phyloP scores from a whole-genome alignment of 2,329 filamentous ascomycete species.

The Aspergillus novoparasiticus region DNA sequence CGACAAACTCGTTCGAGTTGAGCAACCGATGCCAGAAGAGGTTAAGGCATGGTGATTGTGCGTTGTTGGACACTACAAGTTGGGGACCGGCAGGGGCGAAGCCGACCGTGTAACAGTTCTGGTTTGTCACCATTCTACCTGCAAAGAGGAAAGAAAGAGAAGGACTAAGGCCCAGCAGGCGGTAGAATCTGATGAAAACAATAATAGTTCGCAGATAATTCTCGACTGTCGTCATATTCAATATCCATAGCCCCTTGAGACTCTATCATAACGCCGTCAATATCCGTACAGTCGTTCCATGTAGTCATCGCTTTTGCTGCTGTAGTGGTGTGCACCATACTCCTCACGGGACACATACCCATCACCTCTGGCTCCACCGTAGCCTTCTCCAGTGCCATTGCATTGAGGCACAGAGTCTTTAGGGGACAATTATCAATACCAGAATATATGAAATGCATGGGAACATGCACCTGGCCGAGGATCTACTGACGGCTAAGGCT shows the following conservation, averaged over 20 bases:
- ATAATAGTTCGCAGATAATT: neutral
- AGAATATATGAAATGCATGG: conserved; percentile 5
- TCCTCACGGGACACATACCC: conserved; percentile 13
- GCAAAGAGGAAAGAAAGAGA: neutral
- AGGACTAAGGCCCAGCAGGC: neutral
- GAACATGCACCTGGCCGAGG: neutral
- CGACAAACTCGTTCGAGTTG: conserved; percentile 65
- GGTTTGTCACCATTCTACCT: neutral
- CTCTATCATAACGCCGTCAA: conserved; percentile 23
- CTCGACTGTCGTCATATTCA: conserved; percentile 22
- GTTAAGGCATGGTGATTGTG: conserved; percentile 47
- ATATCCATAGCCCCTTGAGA: conserved; percentile 23
- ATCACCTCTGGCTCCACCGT: conserved; percentile 20
- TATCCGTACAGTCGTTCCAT: conserved; percentile 24
- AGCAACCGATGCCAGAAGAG: conserved; percentile 53
- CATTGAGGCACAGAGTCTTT: conserved; percentile 24
- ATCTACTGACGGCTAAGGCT: conserved; percentile 26
- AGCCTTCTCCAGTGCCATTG: conserved; percentile 18
- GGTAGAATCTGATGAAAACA: neutral
- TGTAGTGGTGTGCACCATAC: conserved; percentile 21
- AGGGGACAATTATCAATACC: conserved; percentile 17
- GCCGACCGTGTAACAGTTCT: neutral
- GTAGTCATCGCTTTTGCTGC: conserved; percentile 22
- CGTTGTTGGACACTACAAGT: neutral
- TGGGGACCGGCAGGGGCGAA: neutral